Percentiles rank a stretch among this genome's conserved stretches.
These are phyloP conservation scores for Paecilomyces sp. DNA, from an alignment of 2,329 filamentous ascomycete genomes.

Conservation along the genomic window DNA sequence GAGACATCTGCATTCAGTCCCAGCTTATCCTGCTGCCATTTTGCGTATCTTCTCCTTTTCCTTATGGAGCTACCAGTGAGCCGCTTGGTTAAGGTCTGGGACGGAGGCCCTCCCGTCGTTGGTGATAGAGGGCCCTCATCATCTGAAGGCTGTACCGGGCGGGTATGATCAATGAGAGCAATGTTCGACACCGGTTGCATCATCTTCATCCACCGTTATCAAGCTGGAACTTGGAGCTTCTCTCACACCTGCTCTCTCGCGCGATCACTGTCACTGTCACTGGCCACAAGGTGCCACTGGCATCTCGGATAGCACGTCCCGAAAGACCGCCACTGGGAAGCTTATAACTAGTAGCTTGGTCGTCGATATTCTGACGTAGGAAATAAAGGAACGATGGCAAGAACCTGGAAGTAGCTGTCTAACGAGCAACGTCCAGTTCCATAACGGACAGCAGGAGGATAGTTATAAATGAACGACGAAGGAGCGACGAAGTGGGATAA, in stretches of 20 bases:
- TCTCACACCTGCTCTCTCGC: background rate
- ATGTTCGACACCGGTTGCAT: background rate
- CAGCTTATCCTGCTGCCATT: constrained; percentile 51
- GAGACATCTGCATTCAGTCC: constrained; percentile 28
- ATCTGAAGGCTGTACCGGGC: background rate
- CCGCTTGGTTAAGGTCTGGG: constrained; percentile 20
- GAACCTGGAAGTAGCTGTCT: background rate
- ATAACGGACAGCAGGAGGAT: background rate
- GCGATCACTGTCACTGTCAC: background rate
- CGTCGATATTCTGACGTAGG: background rate
- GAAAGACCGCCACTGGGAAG: constrained; percentile 10
- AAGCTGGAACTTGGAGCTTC: background rate
- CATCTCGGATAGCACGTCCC: constrained; percentile 6
- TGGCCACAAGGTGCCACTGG: background rate
- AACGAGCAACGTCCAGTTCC: background rate
- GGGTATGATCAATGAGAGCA: background rate
- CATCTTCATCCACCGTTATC: background rate
- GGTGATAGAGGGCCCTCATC: background rate
- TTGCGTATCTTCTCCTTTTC: constrained; percentile 40
- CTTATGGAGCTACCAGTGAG: constrained; percentile 29
- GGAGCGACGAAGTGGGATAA: background rate
- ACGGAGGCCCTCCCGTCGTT: constrained; percentile 8
- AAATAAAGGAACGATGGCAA: background rate
- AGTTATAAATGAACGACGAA: background rate
- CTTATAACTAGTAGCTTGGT: background rate